Evolutionary conservation across 169 alveolate genomes (phyloP), one percentile per base, ranked within the genome.

Genomic region (Perkinsus chesapeaki): DNA sequence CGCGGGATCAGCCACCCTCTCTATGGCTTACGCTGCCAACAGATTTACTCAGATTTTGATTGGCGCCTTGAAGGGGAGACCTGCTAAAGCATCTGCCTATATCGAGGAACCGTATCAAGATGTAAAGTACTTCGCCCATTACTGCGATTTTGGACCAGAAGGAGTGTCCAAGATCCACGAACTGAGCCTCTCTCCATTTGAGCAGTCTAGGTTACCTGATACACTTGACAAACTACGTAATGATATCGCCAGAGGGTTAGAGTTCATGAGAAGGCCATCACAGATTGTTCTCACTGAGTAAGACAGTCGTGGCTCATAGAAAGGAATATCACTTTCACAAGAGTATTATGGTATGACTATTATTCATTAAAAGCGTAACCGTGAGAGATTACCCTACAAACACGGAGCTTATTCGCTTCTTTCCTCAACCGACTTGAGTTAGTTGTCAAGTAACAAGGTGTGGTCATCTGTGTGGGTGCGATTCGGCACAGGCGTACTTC

Each of bases 1-100:
- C 43, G 92, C 92, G 37, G 92, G 92, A 3, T 39, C 73, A 23
- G 92, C 92, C 1, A 91, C 92, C 0, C 37, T 91, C 38, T 91
- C 92, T 19, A 91, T 91, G 92, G 92, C 92, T 16, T 38, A 91
- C 48, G 92, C 92, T 34, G 92, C 73, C 23, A 48, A 43, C 73
- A 48, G 34, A 48, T 91, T 39, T 73, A 73, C 93, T 43, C 23
- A 16, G 5, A 43, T 43, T 16, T 16, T 43, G 60, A 43, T 43
- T 43, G 23, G 16, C 23, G 60, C 23, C 60, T 9, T 43, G 60
- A 43, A 43, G 16, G 60, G 60, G 23, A 43, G 16, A 43, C 60
- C 60, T 9, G 60, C 60, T 5, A 43, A 43, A 16, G 60, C 60
- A 9, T 5, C 60, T 43, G 60, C 60, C 60, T 43, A 43, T 16